Percentiles rank a stretch among this genome's conserved stretches.
These are phyloP conservation scores for Elsinoe fawcettii DNA, from an alignment of 2,329 filamentous ascomycete genomes.

Conservation along the genomic window DNA sequence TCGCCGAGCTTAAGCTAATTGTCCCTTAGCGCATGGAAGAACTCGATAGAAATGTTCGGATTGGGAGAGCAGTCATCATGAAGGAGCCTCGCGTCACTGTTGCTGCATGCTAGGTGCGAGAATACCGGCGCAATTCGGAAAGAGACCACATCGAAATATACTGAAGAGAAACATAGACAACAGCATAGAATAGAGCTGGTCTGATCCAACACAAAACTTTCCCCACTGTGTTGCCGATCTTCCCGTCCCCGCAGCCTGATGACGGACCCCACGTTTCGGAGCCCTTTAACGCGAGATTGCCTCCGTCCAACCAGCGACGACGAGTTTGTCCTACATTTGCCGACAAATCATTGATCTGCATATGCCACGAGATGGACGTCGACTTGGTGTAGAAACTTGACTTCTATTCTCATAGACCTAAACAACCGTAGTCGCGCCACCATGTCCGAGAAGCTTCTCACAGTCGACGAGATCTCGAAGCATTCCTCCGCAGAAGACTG, in stretches of 20 bases:
- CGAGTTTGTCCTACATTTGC: neutral
- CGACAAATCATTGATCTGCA: neutral
- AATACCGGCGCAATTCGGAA: no score
- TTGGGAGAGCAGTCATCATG: conserved; percentile 44
- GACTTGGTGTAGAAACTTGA: neutral
- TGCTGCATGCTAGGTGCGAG: no score
- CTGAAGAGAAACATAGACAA: no score
- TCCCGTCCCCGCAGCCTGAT: neutral
- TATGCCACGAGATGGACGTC: neutral
- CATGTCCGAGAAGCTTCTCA: neutral
- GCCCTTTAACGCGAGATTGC: neutral
- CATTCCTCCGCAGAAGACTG: conserved; percentile 31
- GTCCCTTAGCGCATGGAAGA: conserved; percentile 59
- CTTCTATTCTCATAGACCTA: neutral
- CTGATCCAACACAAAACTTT: neutral
- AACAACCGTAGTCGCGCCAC: neutral
- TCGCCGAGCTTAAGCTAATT: conserved; percentile 20
- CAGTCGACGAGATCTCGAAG: conserved; percentile 28
- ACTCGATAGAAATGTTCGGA: conserved; percentile 72
- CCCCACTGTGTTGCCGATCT: conserved; percentile 2
- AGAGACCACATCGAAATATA: no score
- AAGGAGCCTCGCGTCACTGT: no score
- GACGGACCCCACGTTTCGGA: conserved; percentile 3
- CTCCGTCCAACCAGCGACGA: conserved; percentile 1
- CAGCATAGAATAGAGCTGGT: neutral